Evolutionary conservation across 2,329 filamentous ascomycete genomes (phyloP).

Genomic region (Dactylellina sp.): DNA sequence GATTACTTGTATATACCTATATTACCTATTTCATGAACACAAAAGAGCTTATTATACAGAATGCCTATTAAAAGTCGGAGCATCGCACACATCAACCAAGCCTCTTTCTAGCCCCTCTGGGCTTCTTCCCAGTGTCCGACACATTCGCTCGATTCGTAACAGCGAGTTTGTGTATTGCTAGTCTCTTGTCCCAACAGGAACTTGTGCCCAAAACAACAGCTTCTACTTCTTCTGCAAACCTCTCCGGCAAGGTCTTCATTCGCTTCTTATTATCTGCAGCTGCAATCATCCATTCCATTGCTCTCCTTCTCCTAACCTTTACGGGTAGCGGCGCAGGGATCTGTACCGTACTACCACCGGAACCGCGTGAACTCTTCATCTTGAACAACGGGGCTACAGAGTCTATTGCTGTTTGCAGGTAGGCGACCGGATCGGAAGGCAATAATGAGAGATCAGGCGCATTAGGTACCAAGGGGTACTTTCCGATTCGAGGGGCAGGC

Average conservation of each 20-base stretch:
- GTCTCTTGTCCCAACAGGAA: conserved; percentile 83
- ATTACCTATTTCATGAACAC: no score
- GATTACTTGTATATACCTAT: no score
- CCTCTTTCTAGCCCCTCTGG: conserved; percentile 27
- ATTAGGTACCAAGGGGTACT: conserved; percentile 78
- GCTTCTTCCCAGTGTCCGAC: neutral
- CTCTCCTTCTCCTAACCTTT: conserved; percentile 80
- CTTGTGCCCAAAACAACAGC: conserved; percentile 88
- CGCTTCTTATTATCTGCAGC: conserved; percentile 82
- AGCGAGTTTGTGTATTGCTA: conserved; percentile 60
- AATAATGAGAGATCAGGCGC: conserved; percentile 81
- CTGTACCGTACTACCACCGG: conserved; percentile 84
- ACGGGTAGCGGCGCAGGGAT: conserved; percentile 81
- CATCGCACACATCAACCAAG: neutral
- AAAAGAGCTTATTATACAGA: no score
- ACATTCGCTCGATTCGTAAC: conserved; percentile 55
- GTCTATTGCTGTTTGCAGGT: conserved; percentile 90
- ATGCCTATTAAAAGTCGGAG: neutral
- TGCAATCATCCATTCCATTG: conserved; percentile 89
- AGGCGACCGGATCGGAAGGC: conserved; percentile 87
- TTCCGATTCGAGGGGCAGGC: conserved; percentile 79
- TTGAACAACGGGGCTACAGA: conserved; percentile 89
- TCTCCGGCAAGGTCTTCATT: conserved; percentile 62
- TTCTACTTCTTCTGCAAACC: conserved; percentile 67
- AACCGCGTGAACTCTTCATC: conserved; percentile 79